phyloP scores from a whole-genome alignment of 495 filamentous ascomycete genomes.

The Hyaloscypha variabilis region DNA sequence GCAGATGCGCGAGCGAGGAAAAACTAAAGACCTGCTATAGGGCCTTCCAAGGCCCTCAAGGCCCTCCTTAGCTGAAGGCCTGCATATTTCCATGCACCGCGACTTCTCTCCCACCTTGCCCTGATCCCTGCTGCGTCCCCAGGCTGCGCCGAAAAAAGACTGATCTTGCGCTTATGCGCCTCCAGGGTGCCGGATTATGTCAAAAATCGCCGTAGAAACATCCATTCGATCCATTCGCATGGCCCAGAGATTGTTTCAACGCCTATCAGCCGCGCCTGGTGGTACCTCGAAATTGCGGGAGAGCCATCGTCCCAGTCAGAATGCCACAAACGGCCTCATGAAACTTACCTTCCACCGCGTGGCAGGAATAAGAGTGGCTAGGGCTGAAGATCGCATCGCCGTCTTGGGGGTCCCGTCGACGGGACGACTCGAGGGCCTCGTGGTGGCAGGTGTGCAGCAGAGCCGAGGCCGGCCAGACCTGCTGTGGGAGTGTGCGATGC shows the following conservation, averaged over 20 bases:
- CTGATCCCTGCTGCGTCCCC: neutral
- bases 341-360: slow-evolving; percentile 8
- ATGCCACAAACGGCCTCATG: slow-evolving; percentile 13
- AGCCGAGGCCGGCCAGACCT: slow-evolving; percentile 6
- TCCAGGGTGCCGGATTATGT: slow-evolving; percentile 19
- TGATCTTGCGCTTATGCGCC: neutral
- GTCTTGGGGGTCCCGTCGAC: too few species aligned
- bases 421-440: neutral
- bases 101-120: neutral
- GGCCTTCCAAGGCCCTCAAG: neutral
- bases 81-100: neutral
- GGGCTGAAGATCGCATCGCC: slow-evolving; percentile 19
- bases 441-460: neutral
- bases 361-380: slow-evolving; percentile 16
- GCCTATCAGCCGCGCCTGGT: slow-evolving; percentile 28
- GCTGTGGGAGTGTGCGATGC: neutral
- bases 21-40: slow-evolving; percentile 10
- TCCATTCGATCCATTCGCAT: slow-evolving; percentile 15
- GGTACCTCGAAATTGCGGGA: slow-evolving; percentile 25
- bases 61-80: slow-evolving; percentile 1
- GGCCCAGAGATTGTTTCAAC: slow-evolving; percentile 24
- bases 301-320: slow-evolving; percentile 27
- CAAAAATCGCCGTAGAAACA: slow-evolving; percentile 20
- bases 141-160: neutral
- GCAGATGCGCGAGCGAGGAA: neutral